phyloP scores from a whole-genome alignment of 495 filamentous ascomycete species.

The Rhypophila decipiens region DNA sequence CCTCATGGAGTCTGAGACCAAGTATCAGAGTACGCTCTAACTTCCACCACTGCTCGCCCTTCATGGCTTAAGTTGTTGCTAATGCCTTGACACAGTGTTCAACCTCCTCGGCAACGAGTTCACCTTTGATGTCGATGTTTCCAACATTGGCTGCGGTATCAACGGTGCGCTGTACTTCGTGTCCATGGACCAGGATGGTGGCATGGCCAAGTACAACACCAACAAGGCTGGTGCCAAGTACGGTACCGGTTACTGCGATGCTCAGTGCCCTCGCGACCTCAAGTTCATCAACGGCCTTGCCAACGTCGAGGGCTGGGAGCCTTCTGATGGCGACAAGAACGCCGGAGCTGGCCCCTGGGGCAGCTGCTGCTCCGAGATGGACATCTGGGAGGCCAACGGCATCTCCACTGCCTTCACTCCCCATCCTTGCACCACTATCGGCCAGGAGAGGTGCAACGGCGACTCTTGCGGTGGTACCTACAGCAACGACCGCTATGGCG shows the following conservation, averaged over 20 bases:
- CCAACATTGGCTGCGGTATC: constrained; percentile 46
- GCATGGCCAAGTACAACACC: constrained; percentile 40
- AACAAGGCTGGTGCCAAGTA: constrained; percentile 59
- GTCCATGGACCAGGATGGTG: constrained; percentile 52
- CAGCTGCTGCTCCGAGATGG: constrained; percentile 69
- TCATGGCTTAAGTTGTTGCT: neutral
- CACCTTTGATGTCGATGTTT: constrained; percentile 55
- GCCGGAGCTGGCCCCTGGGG: constrained; percentile 54
- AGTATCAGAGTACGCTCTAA: constrained; percentile 41
- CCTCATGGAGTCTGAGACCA: constrained; percentile 45
- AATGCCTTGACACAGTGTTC: constrained; percentile 27
- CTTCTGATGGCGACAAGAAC: constrained; percentile 54
- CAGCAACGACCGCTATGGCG: constrained; percentile 42
- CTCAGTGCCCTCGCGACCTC: constrained; percentile 50
- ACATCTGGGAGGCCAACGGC: constrained; percentile 70
- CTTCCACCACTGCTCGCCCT: too few relatives aligned
- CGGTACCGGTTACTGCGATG: constrained; percentile 52
- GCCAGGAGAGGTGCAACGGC: constrained; percentile 50
- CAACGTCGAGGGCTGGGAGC: constrained; percentile 56
- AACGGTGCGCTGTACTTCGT: constrained; percentile 58
- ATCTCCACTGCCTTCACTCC: constrained; percentile 58
- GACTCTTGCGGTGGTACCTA: constrained; percentile 46
- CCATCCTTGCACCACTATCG: constrained; percentile 57
- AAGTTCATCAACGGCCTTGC: constrained; percentile 49
- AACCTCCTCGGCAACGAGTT: constrained; percentile 52